A percentile compares a stretch with the other conserved stretches of the same genome.
These are phyloP conservation scores for Saccharum hybrid DNA, from an alignment of 202 grass and related monocot genomes.

Conservation along the genomic window DNA sequence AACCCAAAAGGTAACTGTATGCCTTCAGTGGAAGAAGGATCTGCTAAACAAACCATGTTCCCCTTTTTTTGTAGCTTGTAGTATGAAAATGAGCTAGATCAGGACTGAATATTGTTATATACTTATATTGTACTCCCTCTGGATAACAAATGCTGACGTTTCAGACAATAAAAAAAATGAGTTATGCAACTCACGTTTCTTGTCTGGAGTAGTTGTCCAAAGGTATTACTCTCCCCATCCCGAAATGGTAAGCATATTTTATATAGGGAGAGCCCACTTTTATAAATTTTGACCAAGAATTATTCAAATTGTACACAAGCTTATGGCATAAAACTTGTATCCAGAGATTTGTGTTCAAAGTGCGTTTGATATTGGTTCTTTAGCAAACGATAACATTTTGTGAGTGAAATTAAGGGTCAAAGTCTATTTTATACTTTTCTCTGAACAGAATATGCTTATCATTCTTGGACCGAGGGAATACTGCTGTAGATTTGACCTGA, in stretches of 20 bases:
- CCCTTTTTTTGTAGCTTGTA: no score
- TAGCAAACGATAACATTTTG: neutral
- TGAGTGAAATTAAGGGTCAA: neutral
- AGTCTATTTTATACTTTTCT: neutral
- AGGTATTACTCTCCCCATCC: neutral
- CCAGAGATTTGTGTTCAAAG: neutral
- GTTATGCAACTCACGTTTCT: neutral
- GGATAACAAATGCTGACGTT: neutral
- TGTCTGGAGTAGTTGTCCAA: neutral
- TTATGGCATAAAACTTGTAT: neutral
- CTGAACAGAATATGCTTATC: neutral
- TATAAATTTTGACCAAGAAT: neutral
- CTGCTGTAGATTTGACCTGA: neutral
- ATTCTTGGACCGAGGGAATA: neutral
- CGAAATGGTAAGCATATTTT: neutral
- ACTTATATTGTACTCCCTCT: no score
- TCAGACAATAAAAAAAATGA: neutral
- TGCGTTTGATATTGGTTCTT: neutral
- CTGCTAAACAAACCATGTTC: neutral
- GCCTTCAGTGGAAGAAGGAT: no score
- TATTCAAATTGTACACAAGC: neutral
- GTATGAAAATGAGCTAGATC: neutral
- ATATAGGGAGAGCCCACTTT: neutral
- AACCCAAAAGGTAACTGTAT: neutral
- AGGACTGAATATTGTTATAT: neutral